These are phyloP conservation scores for Bathelium albidoporum DNA, from an alignment of 495 filamentous ascomycete genomes.

Conservation along the genomic window DNA sequence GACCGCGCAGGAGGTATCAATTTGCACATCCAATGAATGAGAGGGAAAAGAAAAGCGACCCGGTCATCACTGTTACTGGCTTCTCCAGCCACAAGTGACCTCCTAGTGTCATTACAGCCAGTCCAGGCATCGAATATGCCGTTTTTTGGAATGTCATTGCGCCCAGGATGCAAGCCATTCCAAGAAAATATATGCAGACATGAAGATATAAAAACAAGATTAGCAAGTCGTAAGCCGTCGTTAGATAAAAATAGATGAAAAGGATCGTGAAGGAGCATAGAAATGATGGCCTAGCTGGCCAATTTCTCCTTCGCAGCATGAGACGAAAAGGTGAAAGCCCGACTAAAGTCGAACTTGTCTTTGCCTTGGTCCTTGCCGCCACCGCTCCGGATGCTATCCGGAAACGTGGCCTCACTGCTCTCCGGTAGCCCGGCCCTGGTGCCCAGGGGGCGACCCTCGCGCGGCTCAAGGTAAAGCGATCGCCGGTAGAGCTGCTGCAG, in stretches of 20 bases:
- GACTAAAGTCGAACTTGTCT: slow-evolving; percentile 10
- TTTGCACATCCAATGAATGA: background rate
- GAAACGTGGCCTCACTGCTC: background rate
- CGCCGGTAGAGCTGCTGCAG: slow-evolving; percentile 75
- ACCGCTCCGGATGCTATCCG: background rate
- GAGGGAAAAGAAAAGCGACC: too few species aligned
- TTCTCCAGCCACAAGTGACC: background rate
- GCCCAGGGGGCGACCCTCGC: slow-evolving; percentile 11
- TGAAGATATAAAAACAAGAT: background rate
- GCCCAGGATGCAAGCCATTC: background rate
- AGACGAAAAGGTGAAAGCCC: background rate
- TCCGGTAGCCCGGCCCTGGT: background rate
- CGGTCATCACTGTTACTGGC: background rate
- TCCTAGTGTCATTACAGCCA: too few species aligned
- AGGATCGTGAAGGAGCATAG: background rate
- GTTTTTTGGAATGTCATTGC: background rate
- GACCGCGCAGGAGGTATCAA: background rate
- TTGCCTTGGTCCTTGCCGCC: background rate
- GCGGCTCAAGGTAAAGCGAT: slow-evolving; percentile 75
- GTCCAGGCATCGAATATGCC: background rate
- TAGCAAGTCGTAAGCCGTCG: background rate
- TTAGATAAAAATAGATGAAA: background rate
- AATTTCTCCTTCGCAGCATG: background rate
- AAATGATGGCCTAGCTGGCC: background rate
- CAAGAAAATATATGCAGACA: slow-evolving; percentile 1